These are phyloP conservation scores for Colletotrichum spaethianum DNA, from an alignment of 2,329 filamentous ascomycete species.

Conservation along the genomic window DNA sequence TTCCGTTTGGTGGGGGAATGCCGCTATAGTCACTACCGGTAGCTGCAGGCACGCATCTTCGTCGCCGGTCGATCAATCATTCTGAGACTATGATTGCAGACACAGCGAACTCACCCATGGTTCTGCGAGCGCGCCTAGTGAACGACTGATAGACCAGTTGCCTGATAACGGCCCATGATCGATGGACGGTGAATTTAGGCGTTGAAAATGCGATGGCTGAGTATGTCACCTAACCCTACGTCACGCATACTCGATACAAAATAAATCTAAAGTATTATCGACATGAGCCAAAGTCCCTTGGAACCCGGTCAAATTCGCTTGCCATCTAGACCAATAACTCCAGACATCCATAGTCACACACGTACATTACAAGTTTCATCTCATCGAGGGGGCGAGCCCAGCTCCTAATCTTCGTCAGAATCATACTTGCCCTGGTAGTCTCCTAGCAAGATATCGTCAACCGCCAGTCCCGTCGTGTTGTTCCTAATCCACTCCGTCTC, in stretches of 20 bases:
- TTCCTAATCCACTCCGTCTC: conserved; percentile 91
- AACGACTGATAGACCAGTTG: conserved; percentile 50
- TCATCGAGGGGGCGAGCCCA: neutral
- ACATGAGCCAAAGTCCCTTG: neutral
- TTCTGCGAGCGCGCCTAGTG: conserved; percentile 54
- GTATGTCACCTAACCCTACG: neutral
- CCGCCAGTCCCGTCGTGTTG: conserved; percentile 63
- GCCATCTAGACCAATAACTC: conserved; percentile 34
- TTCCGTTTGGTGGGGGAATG: conserved; percentile 56
- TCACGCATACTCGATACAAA: neutral
- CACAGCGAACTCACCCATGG: conserved; percentile 53
- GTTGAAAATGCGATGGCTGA: neutral
- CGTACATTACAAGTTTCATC: conserved; percentile 34
- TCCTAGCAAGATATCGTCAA: conserved; percentile 82
- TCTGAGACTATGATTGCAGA: conserved; percentile 59
- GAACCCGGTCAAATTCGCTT: neutral
- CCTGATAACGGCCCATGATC: conserved; percentile 50
- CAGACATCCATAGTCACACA: conserved; percentile 21
- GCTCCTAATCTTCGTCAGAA: conserved; percentile 40
- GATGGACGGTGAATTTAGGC: conserved; percentile 46
- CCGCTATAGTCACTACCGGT: conserved; percentile 60
- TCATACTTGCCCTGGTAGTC: conserved; percentile 76
- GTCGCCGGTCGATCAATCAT: conserved; percentile 57
- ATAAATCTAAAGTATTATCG: conserved; percentile 6
- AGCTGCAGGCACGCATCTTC: conserved; percentile 57